These are phyloP conservation scores for Podospora sp. DNA, from an alignment of 495 filamentous ascomycete species.

Conservation along the genomic window DNA sequence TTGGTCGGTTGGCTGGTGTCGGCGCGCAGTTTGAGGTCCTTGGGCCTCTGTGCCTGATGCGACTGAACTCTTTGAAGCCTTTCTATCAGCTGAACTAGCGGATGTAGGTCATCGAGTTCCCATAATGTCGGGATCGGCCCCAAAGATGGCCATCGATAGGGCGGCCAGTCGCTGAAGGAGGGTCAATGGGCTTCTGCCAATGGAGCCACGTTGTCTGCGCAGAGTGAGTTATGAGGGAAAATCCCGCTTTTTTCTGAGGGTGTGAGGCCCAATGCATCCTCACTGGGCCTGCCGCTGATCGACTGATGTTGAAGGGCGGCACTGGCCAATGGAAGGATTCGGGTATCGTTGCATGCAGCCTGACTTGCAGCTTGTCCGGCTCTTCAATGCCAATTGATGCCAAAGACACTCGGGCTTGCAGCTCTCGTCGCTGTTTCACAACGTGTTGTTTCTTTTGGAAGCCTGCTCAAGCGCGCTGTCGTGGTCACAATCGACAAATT, in stretches of 20 bases:
- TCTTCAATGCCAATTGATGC: slow-evolving; percentile 20
- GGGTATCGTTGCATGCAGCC: slow-evolving; percentile 28
- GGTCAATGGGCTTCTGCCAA: neutral
- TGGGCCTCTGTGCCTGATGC: too few species aligned
- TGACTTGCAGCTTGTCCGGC: slow-evolving; percentile 17
- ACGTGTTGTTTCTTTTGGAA: slow-evolving; percentile 1
- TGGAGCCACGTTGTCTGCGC: slow-evolving; percentile 25
- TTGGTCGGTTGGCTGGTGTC: too few species aligned
- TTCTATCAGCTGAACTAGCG: too few species aligned
- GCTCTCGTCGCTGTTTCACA: slow-evolving; percentile 17
- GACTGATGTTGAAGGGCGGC: slow-evolving; percentile 1
- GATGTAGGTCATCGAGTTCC: neutral
- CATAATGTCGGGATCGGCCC: neutral
- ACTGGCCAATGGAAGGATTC: slow-evolving; percentile 2
- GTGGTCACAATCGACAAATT: neutral
- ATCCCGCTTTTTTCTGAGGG: slow-evolving; percentile 1
- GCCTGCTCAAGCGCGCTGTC: neutral
- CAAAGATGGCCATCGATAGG: neutral
- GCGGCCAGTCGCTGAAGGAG: neutral
- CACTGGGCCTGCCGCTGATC: slow-evolving; percentile 12
- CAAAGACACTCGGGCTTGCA: slow-evolving; percentile 17
- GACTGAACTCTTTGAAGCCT: too few species aligned
- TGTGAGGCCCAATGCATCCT: slow-evolving; percentile 4
- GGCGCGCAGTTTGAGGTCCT: too few species aligned
- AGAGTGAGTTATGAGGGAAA: neutral